A percentile compares a stretch with the other conserved stretches of the same genome.
Evolutionary conservation across 768 basidiomycete species (phyloP).

Genomic region (Leccinum disarticulatum): DNA sequence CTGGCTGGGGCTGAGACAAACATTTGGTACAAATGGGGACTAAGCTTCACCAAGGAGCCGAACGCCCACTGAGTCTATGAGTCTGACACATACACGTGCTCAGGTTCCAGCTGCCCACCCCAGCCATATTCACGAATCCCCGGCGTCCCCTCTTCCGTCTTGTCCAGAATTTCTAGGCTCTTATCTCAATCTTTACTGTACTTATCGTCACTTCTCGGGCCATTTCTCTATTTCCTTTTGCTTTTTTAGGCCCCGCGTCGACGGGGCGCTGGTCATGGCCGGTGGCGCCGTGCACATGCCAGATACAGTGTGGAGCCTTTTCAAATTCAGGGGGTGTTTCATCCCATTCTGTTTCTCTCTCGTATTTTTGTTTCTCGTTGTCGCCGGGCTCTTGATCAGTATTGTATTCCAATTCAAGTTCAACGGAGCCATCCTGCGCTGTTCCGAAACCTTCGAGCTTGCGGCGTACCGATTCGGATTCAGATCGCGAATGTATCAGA

Average conservation of each 20-base stretch:
- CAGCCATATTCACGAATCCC: background rate
- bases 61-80: background rate
- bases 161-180: background rate
- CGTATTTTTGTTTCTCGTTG: background rate
- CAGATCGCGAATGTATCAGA: background rate
- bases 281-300: background rate
- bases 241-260: background rate
- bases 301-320: slow-evolving; percentile 24
- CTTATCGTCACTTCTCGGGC: background rate
- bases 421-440: background rate
- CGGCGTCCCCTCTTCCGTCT: background rate
- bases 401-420: background rate
- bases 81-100: background rate
- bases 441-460: background rate
- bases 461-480: background rate
- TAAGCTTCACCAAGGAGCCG: background rate
- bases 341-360: background rate
- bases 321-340: slow-evolving; percentile 18
- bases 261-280: background rate
- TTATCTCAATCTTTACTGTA: background rate
- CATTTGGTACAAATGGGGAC: background rate
- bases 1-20: slow-evolving; percentile 2
- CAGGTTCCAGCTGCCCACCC: background rate
- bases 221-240: background rate
- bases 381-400: background rate